A percentile compares a stretch with the other conserved stretches of the same genome.
phyloP scores from a whole-genome alignment of 2,329 filamentous ascomycete species.

The Cercospora sp. region DNA sequence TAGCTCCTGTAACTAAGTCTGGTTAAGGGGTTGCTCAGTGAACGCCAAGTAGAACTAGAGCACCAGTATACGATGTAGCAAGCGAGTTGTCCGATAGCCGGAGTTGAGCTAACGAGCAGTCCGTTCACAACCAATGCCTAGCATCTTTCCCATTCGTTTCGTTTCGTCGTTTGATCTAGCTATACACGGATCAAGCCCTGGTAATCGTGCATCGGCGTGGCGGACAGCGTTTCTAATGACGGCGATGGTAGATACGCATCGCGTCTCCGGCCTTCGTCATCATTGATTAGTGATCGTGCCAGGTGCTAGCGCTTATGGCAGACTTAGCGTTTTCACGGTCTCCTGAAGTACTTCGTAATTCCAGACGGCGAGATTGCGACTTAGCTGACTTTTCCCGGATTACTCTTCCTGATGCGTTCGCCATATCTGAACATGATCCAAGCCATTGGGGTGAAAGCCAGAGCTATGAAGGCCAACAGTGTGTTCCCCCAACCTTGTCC shows the following conservation, averaged over 20 bases:
- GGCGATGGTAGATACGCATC: background rate
- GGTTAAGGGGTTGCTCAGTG: background rate
- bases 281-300: background rate
- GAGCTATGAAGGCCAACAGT: slow-evolving; percentile 53
- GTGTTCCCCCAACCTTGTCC: slow-evolving; percentile 63
- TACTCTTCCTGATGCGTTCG: slow-evolving; percentile 46
- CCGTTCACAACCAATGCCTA: background rate
- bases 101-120: background rate
- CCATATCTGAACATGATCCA: slow-evolving; percentile 49
- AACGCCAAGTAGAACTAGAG: too few species aligned
- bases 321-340: background rate
- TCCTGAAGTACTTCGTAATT: background rate
- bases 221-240: background rate
- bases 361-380: background rate
- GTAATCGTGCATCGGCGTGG: background rate
- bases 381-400: background rate
- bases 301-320: background rate
- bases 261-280: background rate
- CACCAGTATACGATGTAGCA: too few species aligned
- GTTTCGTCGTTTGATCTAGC: background rate
- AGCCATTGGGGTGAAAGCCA: slow-evolving; percentile 49
- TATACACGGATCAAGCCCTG: background rate
- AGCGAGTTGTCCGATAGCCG: too few species aligned
- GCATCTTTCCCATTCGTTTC: background rate
- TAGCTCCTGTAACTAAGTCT: background rate